These are phyloP conservation scores for Camelina hispida DNA, from an alignment of 345 rosid genomes.

Conservation along the genomic window DNA sequence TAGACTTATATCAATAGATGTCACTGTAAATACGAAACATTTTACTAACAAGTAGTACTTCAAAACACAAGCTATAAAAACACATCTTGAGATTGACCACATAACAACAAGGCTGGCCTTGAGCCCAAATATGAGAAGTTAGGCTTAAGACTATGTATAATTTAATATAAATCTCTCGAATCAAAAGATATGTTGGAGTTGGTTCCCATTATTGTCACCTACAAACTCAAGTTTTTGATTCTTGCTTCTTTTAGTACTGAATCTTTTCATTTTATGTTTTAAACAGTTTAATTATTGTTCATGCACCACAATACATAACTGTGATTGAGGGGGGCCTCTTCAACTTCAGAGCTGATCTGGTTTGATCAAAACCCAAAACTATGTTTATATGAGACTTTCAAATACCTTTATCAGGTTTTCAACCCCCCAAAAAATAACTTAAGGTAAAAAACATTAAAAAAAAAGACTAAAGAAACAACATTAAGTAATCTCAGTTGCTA, in stretches of 20 bases:
- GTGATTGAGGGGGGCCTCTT: background rate
- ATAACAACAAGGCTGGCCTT: background rate
- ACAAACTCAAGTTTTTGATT: background rate
- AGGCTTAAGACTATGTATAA: background rate
- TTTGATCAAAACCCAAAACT: too few relatives aligned
- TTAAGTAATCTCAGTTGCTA: background rate
- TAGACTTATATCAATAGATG: too few relatives aligned
- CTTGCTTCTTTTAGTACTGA: background rate
- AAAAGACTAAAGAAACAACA: background rate
- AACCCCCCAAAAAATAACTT: too few relatives aligned
- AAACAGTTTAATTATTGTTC: background rate
- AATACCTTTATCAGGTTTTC: too few relatives aligned
- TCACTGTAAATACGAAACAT: too few relatives aligned
- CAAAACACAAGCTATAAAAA: too few relatives aligned
- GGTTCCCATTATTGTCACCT: conserved; percentile 3
- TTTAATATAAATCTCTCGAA: background rate
- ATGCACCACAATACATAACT: background rate
- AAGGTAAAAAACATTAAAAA: background rate
- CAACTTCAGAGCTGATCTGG: too few relatives aligned
- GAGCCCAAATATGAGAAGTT: background rate
- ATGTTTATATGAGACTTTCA: too few relatives aligned
- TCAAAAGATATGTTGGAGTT: background rate
- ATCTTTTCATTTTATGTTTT: background rate
- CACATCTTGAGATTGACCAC: too few relatives aligned
- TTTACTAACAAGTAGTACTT: too few relatives aligned